Evolutionary conservation across 768 basidiomycete species (phyloP).

Genomic region (Boletus rufocinnamomeus): DNA sequence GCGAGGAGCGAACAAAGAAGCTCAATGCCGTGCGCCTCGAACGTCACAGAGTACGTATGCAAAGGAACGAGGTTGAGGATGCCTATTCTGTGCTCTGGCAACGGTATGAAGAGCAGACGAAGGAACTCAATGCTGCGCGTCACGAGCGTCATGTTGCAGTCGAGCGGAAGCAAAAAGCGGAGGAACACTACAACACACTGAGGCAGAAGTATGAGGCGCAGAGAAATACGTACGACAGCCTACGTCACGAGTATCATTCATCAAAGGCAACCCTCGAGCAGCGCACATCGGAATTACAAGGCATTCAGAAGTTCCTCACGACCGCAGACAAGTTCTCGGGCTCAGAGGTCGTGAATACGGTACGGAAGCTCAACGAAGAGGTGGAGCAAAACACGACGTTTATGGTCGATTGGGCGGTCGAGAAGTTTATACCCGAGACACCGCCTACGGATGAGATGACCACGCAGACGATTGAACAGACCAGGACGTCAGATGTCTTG

Average conservation of each 20-base stretch:
- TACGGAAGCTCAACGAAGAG: constrained; percentile 47
- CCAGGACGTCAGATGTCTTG: constrained; percentile 14
- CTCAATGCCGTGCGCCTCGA: constrained; percentile 5
- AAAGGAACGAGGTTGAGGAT: constrained; percentile 12
- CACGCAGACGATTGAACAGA: constrained; percentile 7
- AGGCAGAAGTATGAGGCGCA: constrained; percentile 8
- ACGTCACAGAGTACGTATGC: background rate
- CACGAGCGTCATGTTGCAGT: background rate
- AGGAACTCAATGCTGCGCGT: constrained; percentile 7
- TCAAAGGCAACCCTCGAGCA: constrained; percentile 35
- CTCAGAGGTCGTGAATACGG: constrained; percentile 44
- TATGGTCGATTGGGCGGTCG: constrained; percentile 47
- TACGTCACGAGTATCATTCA: constrained; percentile 15
- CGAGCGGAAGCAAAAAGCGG: too few relatives aligned
- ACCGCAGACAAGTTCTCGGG: constrained; percentile 44
- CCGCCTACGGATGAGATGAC: constrained; percentile 2
- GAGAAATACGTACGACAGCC: constrained; percentile 13
- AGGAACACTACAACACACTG: too few relatives aligned
- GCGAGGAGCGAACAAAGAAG: constrained; percentile 14
- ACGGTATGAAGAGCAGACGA: constrained; percentile 13
- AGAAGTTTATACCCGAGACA: constrained; percentile 34
- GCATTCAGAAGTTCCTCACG: constrained; percentile 44
- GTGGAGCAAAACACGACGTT: constrained; percentile 47
- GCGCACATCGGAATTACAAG: constrained; percentile 44
- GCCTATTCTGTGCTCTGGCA: constrained; percentile 21